Evolutionary conservation across 129 eudicot species (phyloP), one percentile per base, ranked within the genome.

Genomic region (Escallonia rubra): DNA sequence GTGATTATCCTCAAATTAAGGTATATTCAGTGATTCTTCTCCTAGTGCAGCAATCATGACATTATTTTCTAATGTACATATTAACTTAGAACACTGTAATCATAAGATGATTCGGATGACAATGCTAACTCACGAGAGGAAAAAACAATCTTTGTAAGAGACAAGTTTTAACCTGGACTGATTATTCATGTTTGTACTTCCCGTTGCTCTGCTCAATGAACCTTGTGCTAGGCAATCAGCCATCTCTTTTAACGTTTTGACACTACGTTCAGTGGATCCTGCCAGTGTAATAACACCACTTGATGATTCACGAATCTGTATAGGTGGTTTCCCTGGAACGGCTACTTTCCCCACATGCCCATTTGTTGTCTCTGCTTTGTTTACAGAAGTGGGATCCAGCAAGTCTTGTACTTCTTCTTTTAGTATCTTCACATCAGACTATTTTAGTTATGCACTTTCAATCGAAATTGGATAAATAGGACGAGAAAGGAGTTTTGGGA

Each of bases 341-440:
- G 72, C 75, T 55, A 85, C 90, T 80, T 87, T 94, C 42, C 79
- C 88, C 7, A 76, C 49, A 61, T 85, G 87, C 23, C 96, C 86
- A 75, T 81, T 88, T 44, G 76, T 51, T 4, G 85, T 46, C 7
- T 94, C 99, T 72, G 87, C 73, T 78, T 81, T 90, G 74, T 80
- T 81, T 38, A 75, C 73, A 43, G 84, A 71, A 60, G 70, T 73
- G 10, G 96, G 77, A 81, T 94, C 99, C 79, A 94, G 72, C 82
- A 94, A 75, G 87, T 94, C 99, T 64, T 85, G 69, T 42, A 94
- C 99, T 85, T 94, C 99, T 83, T 94, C 99, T 90, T 94, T 94
- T 60, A 87, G 85, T 73, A 94, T 94, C 99, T 94, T 48, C 69
- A 84, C 34, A 74, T 6, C 1, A 63, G 10, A 78, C 65, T 42